Evolutionary conservation across 495 filamentous ascomycete genomes (phyloP).

Genomic region (Collariella sp.): DNA sequence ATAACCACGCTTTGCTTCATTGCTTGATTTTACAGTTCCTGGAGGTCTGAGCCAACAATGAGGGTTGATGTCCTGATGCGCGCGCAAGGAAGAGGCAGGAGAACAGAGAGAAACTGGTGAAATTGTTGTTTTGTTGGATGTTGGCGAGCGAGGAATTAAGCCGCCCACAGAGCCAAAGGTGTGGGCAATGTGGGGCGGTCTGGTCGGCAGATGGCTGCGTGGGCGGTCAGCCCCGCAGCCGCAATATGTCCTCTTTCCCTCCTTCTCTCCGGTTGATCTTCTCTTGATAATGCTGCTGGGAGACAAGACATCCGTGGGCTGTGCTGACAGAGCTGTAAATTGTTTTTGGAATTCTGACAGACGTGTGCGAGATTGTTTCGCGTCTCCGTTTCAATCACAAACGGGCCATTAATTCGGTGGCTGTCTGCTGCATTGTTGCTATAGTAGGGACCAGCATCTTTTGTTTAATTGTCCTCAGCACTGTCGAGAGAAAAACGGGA

Average conservation of each 20-base stretch:
- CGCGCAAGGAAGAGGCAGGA: too few species aligned
- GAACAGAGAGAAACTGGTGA: too few species aligned
- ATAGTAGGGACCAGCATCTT: constrained; percentile 17
- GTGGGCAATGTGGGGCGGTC: too few species aligned
- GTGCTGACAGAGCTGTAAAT: constrained; percentile 7
- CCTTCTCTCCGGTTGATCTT: constrained; percentile 17
- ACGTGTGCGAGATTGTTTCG: constrained; percentile 19
- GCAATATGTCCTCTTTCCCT: constrained; percentile 20
- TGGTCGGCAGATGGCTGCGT: too few species aligned
- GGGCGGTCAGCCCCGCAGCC: too few species aligned
- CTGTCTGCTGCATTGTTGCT: constrained; percentile 14
- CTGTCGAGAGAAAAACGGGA: constrained; percentile 6
- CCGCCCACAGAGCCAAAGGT: too few species aligned
- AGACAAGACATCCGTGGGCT: too few species aligned
- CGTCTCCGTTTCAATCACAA: constrained; percentile 10
- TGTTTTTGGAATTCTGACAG: constrained; percentile 3
- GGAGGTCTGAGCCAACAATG: constrained; percentile 11
- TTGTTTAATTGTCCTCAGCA: constrained; percentile 20
- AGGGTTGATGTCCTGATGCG: constrained; percentile 23
- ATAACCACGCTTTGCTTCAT: constrained; percentile 13
- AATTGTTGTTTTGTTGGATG: too few species aligned
- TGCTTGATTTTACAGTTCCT: constrained; percentile 14
- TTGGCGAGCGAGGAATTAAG: too few species aligned
- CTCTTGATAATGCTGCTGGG: too few species aligned
- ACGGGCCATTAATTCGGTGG: constrained; percentile 18